These are phyloP conservation scores for Suillus cothurnatus DNA, from an alignment of 768 basidiomycete genomes.

Conservation along the genomic window DNA sequence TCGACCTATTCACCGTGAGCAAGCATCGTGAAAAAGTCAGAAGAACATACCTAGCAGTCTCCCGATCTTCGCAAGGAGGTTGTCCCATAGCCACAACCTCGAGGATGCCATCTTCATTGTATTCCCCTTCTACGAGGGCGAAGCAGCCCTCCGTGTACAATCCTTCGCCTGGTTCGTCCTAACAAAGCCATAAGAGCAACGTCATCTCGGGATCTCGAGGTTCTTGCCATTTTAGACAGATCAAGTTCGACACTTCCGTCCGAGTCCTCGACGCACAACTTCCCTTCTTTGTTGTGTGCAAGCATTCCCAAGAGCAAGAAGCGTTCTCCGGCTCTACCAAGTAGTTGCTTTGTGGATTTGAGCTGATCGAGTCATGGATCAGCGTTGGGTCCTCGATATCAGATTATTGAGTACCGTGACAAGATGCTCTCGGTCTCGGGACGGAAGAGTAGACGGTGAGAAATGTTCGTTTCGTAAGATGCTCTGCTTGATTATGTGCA, in stretches of 20 bases:
- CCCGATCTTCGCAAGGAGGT: conserved; percentile 92
- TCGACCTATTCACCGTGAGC: conserved; percentile 55
- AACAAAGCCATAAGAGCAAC: conserved; percentile 12
- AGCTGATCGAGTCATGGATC: conserved; percentile 50
- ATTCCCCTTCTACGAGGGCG: conserved; percentile 94
- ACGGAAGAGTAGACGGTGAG: conserved; percentile 91
- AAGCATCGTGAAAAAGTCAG: background rate
- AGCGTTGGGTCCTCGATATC: background rate
- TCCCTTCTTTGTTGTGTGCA: conserved; percentile 85
- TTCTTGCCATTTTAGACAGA: conserved; percentile 78
- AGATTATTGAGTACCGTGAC: conserved; percentile 63
- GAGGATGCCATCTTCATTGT: conserved; percentile 88
- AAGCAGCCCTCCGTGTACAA: conserved; percentile 96
- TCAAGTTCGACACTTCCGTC: conserved; percentile 91
- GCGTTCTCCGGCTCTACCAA: conserved; percentile 86
- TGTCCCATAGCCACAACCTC: conserved; percentile 94
- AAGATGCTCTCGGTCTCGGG: conserved; percentile 82
- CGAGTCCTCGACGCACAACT: conserved; percentile 87
- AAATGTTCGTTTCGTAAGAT: conserved; percentile 97
- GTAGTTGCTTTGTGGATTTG: conserved; percentile 92
- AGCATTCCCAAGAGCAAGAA: conserved; percentile 96
- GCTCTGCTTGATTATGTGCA: conserved; percentile 91
- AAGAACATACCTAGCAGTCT: conserved; percentile 68
- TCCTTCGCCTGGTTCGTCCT: conserved; percentile 92
- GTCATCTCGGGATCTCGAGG: background rate